Percentiles rank a stretch among this genome's conserved stretches.
Evolutionary conservation across 371 early-diverging fungal genomes (phyloP).

Genomic region (Haplosporangium sp.): DNA sequence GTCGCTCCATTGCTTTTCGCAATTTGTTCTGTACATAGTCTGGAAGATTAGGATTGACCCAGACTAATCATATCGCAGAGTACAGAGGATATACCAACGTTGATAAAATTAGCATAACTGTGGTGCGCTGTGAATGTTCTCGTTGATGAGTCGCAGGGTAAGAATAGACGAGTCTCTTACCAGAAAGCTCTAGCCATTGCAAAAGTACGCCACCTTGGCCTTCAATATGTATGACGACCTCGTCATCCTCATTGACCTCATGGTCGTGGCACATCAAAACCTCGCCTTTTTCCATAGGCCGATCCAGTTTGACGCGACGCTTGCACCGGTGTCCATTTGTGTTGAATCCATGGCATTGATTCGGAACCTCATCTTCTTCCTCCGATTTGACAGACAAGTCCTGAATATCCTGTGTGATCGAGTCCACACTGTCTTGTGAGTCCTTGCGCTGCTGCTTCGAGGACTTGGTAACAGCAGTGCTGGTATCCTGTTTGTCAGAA

Average conservation of each 20-base stretch:
- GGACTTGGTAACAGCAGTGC: background rate
- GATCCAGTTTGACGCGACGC: constrained; percentile 48
- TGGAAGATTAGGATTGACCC: constrained; percentile 54
- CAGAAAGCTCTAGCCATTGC: constrained; percentile 50
- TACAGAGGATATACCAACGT: background rate
- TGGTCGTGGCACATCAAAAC: constrained; percentile 53
- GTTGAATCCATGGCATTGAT: constrained; percentile 54
- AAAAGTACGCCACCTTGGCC: constrained; percentile 48
- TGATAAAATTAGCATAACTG: background rate
- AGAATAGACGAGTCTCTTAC: constrained; percentile 11
- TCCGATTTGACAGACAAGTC: constrained; percentile 27
- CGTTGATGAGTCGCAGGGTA: background rate
- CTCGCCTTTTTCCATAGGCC: constrained; percentile 40
- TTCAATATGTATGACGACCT: constrained; percentile 50
- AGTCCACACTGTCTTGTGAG: constrained; percentile 28
- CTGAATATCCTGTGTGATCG: constrained; percentile 21
- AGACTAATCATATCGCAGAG: constrained; percentile 11
- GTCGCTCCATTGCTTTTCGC: constrained; percentile 59
- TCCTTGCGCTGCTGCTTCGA: constrained; percentile 4
- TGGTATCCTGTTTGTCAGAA: background rate
- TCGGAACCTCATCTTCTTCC: constrained; percentile 28
- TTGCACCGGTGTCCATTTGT: constrained; percentile 47
- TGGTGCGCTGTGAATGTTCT: too few relatives aligned
- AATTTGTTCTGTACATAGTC: constrained; percentile 49
- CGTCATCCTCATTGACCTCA: constrained; percentile 45